Evolutionary conservation across 2,329 filamentous ascomycete species (phyloP).

Genomic region (Sclerotinia sclerotiorum): DNA sequence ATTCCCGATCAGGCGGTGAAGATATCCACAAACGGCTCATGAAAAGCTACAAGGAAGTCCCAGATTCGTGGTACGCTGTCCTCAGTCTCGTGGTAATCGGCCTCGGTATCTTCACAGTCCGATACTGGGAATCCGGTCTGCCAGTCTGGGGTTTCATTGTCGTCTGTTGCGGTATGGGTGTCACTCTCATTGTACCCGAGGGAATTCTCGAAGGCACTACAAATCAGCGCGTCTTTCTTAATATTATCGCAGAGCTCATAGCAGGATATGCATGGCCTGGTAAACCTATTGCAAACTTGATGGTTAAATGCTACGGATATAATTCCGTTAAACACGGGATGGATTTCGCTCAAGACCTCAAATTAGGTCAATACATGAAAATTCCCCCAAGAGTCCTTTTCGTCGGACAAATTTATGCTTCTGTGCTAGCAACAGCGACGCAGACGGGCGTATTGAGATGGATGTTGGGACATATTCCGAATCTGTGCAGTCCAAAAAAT

Average conservation of each 20-base stretch:
- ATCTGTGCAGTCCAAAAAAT: conserved; percentile 46
- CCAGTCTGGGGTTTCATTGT: conserved; percentile 44
- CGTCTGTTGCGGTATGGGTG: conserved; percentile 30
- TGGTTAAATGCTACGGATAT: conserved; percentile 45
- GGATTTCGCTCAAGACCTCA: conserved; percentile 50
- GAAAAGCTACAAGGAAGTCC: conserved; percentile 47
- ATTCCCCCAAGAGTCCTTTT: conserved; percentile 50
- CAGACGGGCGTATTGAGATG: conserved; percentile 44
- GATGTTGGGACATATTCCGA: conserved; percentile 44
- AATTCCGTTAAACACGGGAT: conserved; percentile 50
- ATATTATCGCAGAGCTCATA: conserved; percentile 71
- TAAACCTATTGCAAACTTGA: conserved; percentile 69
- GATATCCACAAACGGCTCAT: conserved; percentile 53
- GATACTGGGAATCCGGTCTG: conserved; percentile 42
- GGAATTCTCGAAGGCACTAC: conserved; percentile 48
- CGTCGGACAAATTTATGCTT: conserved; percentile 49
- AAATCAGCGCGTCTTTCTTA: conserved; percentile 55
- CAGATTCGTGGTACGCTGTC: conserved; percentile 56
- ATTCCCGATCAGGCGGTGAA: conserved; percentile 28
- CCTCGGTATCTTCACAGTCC: conserved; percentile 36
- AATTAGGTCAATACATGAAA: conserved; percentile 53
- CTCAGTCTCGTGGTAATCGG: conserved; percentile 48
- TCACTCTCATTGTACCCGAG: conserved; percentile 40
- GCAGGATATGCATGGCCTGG: conserved; percentile 56
- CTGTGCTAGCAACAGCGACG: conserved; percentile 48